These are phyloP conservation scores for Malassezia obtusa DNA, from an alignment of 1,284 basidiomycete species.

Conservation along the genomic window DNA sequence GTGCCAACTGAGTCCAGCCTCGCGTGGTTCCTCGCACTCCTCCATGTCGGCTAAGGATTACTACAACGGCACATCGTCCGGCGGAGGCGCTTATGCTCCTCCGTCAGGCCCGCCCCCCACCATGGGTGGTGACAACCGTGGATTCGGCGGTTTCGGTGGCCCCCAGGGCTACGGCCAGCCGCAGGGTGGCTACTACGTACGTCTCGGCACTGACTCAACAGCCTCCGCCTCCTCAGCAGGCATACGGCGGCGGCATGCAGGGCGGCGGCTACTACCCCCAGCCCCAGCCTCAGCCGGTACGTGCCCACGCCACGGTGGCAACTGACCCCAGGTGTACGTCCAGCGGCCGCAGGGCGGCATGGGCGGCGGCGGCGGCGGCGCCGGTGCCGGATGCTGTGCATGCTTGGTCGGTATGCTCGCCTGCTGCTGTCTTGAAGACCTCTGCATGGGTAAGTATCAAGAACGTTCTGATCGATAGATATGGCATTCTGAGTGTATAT, in stretches of 20 bases:
- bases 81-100: slow-evolving; percentile 3
- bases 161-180: slow-evolving; percentile 17
- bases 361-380: slow-evolving; percentile 12
- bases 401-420: slow-evolving; percentile 20
- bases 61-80: slow-evolving; percentile 4
- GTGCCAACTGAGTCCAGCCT: neutral
- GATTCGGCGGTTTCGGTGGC: neutral
- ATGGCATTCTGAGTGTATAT: neutral
- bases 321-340: slow-evolving; percentile 18
- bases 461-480: neutral
- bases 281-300: slow-evolving; percentile 18
- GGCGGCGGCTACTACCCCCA: slow-evolving; percentile 21
- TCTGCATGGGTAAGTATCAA: slow-evolving; percentile 14
- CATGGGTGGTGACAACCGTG: slow-evolving; percentile 9
- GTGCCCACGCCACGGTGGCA: neutral
- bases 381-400: slow-evolving; percentile 21
- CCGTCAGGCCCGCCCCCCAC: slow-evolving; percentile 10
- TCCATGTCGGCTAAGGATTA: slow-evolving; percentile 18
- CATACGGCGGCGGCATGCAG: slow-evolving; percentile 18
- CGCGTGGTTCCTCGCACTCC: neutral
- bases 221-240: slow-evolving; percentile 22
- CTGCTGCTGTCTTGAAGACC: slow-evolving; percentile 27
- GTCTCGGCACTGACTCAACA: neutral
- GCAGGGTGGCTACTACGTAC: slow-evolving; percentile 27
- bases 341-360: slow-evolving; percentile 22